These are phyloP conservation scores for Capsicum chinense DNA, from an alignment of 257 asterid species.

Conservation along the genomic window DNA sequence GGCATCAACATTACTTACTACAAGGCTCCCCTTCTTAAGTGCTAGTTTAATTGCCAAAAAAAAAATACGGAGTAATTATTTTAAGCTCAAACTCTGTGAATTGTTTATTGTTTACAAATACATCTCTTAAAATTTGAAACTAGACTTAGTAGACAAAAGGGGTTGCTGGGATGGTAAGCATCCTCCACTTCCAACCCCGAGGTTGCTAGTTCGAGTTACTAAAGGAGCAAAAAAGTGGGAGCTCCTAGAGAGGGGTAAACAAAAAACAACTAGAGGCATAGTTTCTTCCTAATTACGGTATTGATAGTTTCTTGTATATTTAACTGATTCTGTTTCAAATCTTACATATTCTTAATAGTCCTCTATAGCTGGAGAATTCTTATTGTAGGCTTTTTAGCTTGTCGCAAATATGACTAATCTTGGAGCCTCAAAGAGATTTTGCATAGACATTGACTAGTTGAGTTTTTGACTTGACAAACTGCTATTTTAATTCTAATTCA, in stretches of 20 bases:
- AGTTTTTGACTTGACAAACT: neutral
- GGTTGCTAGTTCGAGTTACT: no score
- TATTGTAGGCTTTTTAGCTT: neutral
- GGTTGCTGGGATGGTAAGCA: no score
- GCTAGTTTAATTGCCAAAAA: no score
- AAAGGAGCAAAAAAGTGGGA: no score
- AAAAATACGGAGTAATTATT: neutral
- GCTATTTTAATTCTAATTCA: neutral
- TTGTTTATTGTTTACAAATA: neutral
- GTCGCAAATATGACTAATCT: neutral
- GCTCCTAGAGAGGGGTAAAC: no score
- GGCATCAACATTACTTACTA: no score
- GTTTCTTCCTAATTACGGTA: neutral
- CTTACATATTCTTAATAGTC: neutral
- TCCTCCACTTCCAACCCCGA: no score
- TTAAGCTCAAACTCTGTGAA: neutral
- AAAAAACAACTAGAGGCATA: no score
- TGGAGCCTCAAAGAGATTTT: slow-evolving; percentile 11
- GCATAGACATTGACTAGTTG: neutral
- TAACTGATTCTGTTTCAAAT: neutral
- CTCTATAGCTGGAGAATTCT: neutral
- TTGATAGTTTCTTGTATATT: slow-evolving; percentile 2
- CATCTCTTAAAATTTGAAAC: no score
- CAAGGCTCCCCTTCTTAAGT: no score
- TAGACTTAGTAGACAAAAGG: no score